phyloP scores from a whole-genome alignment of 148 eudicot genomes.

The Talinum fruticosum region DNA sequence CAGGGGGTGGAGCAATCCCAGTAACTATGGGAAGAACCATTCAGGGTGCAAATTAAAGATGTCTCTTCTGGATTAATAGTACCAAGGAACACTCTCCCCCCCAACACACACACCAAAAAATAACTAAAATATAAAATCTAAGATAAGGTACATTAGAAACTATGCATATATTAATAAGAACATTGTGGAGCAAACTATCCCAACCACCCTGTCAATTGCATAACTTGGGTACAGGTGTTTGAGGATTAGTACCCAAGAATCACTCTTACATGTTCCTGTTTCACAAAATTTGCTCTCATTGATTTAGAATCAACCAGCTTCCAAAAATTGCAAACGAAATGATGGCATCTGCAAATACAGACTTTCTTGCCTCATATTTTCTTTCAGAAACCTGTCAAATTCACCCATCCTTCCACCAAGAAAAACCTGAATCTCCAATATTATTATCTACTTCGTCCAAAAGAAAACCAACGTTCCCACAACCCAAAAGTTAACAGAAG shows the following conservation, averaged over 20 bases:
- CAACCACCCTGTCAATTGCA: neutral
- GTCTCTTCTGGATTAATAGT: neutral
- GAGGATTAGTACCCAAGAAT: neutral
- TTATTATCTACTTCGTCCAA: neutral
- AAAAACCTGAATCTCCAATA: neutral
- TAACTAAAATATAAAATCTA: neutral
- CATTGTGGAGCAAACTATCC: neutral
- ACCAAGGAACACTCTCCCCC: neutral
- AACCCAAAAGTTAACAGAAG: neutral
- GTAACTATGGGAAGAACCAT: neutral
- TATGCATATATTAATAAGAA: neutral
- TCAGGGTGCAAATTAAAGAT: neutral
- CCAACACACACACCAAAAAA: too few relatives aligned
- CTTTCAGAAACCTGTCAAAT: neutral
- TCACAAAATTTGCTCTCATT: neutral
- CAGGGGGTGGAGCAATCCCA: too few relatives aligned
- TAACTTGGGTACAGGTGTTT: neutral
- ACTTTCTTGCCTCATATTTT: neutral
- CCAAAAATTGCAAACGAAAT: neutral
- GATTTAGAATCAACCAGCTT: neutral
- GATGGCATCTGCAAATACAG: neutral
- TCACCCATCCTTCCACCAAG: slow-evolving; percentile 2
- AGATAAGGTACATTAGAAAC: neutral
- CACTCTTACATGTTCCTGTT: neutral
- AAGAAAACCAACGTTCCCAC: neutral